Conservation (phyloP, 768 basidiomycete species). For the Tricholoma flavovirens region DNA sequence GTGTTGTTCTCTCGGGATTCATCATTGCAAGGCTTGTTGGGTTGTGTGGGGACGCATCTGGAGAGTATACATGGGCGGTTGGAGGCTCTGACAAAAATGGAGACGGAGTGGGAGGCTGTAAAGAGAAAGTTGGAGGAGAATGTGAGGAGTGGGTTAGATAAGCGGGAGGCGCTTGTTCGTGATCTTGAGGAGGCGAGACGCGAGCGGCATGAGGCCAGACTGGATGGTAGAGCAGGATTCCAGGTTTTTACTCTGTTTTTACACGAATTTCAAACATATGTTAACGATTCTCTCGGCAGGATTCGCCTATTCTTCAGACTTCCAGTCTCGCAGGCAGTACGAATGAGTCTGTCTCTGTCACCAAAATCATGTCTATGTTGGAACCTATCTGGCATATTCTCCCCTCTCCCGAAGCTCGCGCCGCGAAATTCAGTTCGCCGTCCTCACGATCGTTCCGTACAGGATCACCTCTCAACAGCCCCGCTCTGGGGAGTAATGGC, state of each 20-base stretch:
- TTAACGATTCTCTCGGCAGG: constrained; percentile 2
- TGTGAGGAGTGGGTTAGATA: constrained; percentile 38
- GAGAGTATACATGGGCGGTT: constrained; percentile 41
- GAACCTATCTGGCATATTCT: constrained; percentile 75
- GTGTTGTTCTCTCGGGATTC: constrained; percentile 46
- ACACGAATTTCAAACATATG: background rate
- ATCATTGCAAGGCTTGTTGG: constrained; percentile 43
- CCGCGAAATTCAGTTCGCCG: constrained; percentile 44
- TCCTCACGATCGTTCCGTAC: constrained; percentile 42
- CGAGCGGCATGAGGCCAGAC: constrained; percentile 46
- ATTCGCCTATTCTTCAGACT: constrained; percentile 8
- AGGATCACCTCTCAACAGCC: constrained; percentile 33
- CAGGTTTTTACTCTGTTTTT: constrained; percentile 31
- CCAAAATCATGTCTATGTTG: constrained; percentile 55
- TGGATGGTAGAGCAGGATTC: constrained; percentile 34
- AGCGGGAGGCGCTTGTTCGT: constrained; percentile 38
- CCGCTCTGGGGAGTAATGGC: constrained; percentile 28
- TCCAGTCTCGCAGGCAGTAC: constrained; percentile 14
- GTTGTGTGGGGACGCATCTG: constrained; percentile 47
- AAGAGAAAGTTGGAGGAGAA: constrained; percentile 47
- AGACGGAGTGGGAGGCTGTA: constrained; percentile 43
- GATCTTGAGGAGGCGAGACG: constrained; percentile 51
- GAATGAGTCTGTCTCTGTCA: constrained; percentile 48
- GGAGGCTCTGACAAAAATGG: constrained; percentile 34
- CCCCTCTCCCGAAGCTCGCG: constrained; percentile 81